Conservation (phyloP, 805 yeast genomes). For the Scheffersomyces spartinae region DNA sequence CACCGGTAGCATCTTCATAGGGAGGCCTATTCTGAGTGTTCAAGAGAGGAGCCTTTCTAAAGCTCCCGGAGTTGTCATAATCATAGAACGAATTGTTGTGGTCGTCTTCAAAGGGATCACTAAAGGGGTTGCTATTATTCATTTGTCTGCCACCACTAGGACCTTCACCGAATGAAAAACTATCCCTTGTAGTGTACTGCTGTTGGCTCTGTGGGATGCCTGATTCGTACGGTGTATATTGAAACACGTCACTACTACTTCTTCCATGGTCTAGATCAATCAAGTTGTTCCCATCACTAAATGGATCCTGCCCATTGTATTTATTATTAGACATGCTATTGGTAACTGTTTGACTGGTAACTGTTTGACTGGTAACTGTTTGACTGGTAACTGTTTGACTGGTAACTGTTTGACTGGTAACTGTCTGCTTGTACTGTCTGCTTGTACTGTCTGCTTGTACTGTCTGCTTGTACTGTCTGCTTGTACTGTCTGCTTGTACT, state of each 20-base stretch:
- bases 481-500: too few species aligned
- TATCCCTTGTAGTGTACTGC: not conserved
- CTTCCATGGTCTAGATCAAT: not conserved
- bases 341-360: not conserved
- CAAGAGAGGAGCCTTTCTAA: too few species aligned
- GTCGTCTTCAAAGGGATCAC: not conserved
- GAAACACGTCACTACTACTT: too few species aligned
- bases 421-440: too few species aligned
- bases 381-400: too few species aligned
- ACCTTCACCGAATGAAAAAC: not conserved
- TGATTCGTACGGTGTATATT: not conserved
- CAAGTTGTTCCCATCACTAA: not conserved
- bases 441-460: too few species aligned
- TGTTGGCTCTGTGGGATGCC: not conserved
- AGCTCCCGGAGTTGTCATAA: too few species aligned
- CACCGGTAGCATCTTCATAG: too few species aligned
- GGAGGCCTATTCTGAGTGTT: too few species aligned
- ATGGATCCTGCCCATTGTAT: not conserved
- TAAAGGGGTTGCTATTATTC: not conserved
- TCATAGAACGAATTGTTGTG: not conserved
- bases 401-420: too few species aligned
- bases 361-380: not conserved
- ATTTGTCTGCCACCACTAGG: not conserved
- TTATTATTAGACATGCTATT: not conserved
- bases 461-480: too few species aligned